Evolutionary conservation across 805 yeast genomes (phyloP), one percentile per base, ranked within the genome.

Genomic region (Pichia heedii): DNA sequence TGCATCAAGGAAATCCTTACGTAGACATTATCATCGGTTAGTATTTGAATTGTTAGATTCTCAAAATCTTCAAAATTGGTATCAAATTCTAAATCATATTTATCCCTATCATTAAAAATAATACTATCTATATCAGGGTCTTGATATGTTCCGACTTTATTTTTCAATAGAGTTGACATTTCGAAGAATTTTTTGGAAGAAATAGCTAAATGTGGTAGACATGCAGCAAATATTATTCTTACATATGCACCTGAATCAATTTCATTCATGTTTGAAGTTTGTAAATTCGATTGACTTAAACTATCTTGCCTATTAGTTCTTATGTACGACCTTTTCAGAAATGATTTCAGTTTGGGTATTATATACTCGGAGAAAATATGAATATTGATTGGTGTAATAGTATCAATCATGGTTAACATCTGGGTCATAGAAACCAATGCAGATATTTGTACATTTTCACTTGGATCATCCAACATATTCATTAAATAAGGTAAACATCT

Each of bases 291-390:
- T 6, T n/a, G 24, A 18, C 22, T 40, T 3, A 27, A 5, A 2
- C 26, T 36, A 15, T 33, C 26, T 10, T 29, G 29, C 5, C 39
- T 27, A 18, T 41, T 15, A 2, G 36, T 21, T n/a, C 33, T 40
- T 7, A 60, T 48, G 41, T 65, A 64, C 1, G 73, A 61, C 35
- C 67, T 54, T 20, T 61, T 58, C 18, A 74, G 54, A 30, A 76
- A 59, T n/a, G 57, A 55, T 41, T 70, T 64, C 6, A 90, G 56
- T 43, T 83, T 73, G 0, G 96, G 97, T 5, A 85, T 56, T 20
- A 90, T 66, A 58, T 87, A 90, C 50, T 89, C 97, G 0, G 88
- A 76, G 55, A 88, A 87, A 4, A 90, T 65, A 38, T 78, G 71
- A 16, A 76, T 82, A 56, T 93, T 90, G 30, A 86, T 73, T 0